Percentiles rank a stretch among this genome's conserved stretches.
Conservation (phyloP, 257 asterid species). For the Primulina eburnea region DNA sequence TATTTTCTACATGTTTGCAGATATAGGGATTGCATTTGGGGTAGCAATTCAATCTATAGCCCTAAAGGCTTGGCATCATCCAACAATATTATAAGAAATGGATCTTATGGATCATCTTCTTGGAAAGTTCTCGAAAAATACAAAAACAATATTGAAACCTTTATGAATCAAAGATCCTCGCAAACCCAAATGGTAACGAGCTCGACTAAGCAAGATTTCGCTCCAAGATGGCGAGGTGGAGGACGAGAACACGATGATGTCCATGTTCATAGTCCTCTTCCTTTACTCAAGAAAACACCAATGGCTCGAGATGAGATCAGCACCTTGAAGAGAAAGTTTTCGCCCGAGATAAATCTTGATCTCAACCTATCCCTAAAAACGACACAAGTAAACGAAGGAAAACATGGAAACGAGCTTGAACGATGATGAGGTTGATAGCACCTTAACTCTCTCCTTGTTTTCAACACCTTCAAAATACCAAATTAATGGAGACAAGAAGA, state of each 20-base stretch:
- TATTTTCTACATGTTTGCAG: slow-evolving; percentile 22
- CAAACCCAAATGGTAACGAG: slow-evolving; percentile 24
- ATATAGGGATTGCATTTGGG: slow-evolving; percentile 47
- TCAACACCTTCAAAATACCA: slow-evolving; percentile 39
- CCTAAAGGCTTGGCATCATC: slow-evolving; percentile 36
- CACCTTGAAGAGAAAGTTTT: slow-evolving; percentile 44
- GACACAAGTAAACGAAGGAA: slow-evolving; percentile 22
- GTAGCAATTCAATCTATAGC: slow-evolving; percentile 35
- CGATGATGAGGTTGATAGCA: slow-evolving; percentile 35
- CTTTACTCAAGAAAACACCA: background rate
- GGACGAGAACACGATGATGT: slow-evolving; percentile 20
- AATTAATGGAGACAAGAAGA: slow-evolving; percentile 23
- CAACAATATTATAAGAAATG: slow-evolving; percentile 25
- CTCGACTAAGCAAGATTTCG: slow-evolving; percentile 15
- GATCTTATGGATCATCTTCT: slow-evolving; percentile 31
- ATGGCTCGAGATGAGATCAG: slow-evolving; percentile 10
- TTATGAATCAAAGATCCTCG: slow-evolving; percentile 29
- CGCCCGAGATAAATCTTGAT: slow-evolving; percentile 48
- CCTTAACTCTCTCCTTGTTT: slow-evolving; percentile 60
- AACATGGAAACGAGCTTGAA: slow-evolving; percentile 22
- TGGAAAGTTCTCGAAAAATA: slow-evolving; percentile 36
- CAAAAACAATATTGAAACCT: slow-evolving; percentile 7
- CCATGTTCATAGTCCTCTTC: slow-evolving; percentile 16
- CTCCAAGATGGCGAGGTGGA: slow-evolving; percentile 23
- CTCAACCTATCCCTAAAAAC: slow-evolving; percentile 60